Base-by-base conservation (phyloP, 1,139 yeast genomes). In the Yamadazyma oceani region DNA sequence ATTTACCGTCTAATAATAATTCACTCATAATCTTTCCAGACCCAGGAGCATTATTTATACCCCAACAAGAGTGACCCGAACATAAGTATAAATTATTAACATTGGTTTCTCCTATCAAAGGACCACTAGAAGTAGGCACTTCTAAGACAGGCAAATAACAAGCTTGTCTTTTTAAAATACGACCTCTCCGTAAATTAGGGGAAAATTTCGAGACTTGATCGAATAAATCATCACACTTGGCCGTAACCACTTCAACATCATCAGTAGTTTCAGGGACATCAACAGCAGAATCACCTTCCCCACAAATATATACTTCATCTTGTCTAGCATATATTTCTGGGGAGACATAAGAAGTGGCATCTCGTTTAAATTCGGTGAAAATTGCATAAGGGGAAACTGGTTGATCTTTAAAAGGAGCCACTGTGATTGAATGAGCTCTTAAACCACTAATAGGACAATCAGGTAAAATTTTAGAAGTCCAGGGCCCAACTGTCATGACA, bases 51-150 rank as follows among this genome's bases (percentile, higher is more conserved):
- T 92, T 90, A 62, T 92, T 92, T 46, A 92, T 92, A 17, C 98
- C 98, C 98, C 98, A 92, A 64, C 97, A 92, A 15, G 95, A 84
- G 60, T 92, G 98, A 1, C 97, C 98, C 14, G 94, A 79, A 3
- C 97, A 96, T 42, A 92, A 64, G 51, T 68, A 86, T 45, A 92
- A 66, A 46, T 83, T 83, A 19, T 76, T 79, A 14, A 88, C 92
- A 54, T 89, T 88, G 0, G 97, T 90, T 53, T 86, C 90, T 34
- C 98, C 98, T 47, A 92, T 82, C 41, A 92, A 71, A 0, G 98
- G 98, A 3, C 98, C 97, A 4, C 94, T 80, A 36, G 89, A 80
- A 3, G 94, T 83, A 2, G 97, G 95, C 4, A 88, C 90, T 55
- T 90, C 96, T 37, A 90, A 75, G 3, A 92, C 96, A 0, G 98